Base-by-base conservation (phyloP, 768 basidiomycete genomes). In the Termitomyces sp. region DNA sequence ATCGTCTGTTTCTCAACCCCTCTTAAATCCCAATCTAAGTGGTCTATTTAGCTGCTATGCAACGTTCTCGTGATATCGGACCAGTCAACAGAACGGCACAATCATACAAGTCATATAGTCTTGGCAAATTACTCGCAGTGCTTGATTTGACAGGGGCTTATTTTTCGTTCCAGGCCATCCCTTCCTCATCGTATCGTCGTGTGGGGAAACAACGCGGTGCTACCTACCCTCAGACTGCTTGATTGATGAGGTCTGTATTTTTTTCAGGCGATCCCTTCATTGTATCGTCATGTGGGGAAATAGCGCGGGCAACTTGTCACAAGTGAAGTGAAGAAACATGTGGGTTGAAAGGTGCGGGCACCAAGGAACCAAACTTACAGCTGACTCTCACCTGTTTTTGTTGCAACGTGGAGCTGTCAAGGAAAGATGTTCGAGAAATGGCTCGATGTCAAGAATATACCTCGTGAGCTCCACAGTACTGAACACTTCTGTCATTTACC, bases 391-490 rank as follows among this genome's bases (percentile, higher is more conserved):
- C 37, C 34, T 32, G 53, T 41, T 47, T 40, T 46, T 48, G 7
- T 39, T 2, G 30, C 37, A 56, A 47, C 42, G 45, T 59, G 54
- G 50, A 52, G 14, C 49, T 59, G 58, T 56, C 58, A 55, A 21
- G 32, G n/a, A 27, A 16, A 10, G 30, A 23, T 19, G 3, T 42
- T 47, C n/a, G 47, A 21, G 27, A 21, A 32, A 17, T 7, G 17
- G 11, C 23, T 30, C 23, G 11, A n/a, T 42, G 39, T 17, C 39
- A 42, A 19, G 39, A 39, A 34, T 37, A 32, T 43, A 52, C 39
- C 42, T 52, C 48, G 41, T 59, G 46, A 37, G 52, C 43, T 28
- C 28, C 49, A 11, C 32, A 19, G 44, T n/a, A 17, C 27, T 27
- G 37, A 42, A n/a, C 14, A 2, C 11, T 45, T 10, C 53, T 35